Evolutionary conservation across 2,329 filamentous ascomycete species (phyloP), one percentile per base, ranked within the genome.

Genomic region (Colletotrichum siamense): DNA sequence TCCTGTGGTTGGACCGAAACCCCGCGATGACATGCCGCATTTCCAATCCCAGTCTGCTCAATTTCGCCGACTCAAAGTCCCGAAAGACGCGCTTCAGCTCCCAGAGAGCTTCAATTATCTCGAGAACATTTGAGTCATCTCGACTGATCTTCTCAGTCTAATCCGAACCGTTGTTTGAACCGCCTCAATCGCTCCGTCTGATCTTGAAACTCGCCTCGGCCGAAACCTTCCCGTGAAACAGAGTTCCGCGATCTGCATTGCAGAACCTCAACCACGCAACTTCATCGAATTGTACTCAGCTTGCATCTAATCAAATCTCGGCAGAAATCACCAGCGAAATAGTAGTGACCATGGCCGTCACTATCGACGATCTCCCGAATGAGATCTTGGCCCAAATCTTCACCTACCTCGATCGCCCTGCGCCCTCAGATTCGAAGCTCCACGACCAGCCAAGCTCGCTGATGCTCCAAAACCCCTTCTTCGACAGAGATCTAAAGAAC

Each of bases 301-400:
- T 63, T 12, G 16, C 26, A 30, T 22, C 26, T 59, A 30, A 10
- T 15, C 59, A 24, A 1, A 22, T 5, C 2, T 52, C 44, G n/a
- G 44, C 18, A 63, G 36, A 16, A 13, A 12, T 22, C 18, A 16
- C 13, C 26, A 30, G 6, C 16, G 18, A 9, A n/a, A 8, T 12
- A 9, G 13, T 57, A 8, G 39, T 12, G 5, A 61, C 32, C 4
- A 77, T 77, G 75, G 55, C 69, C 15, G 36, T 59, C 30, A 57
- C 75, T 24, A 39, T 86, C 80, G 77, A 84, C 30, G 70, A 79
- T 30, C 87, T 94, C 24, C 93, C 92, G 3, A 91, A 90, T 77
- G 93, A 95, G 84, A 84, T 94, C 62, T 83, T 93, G 26, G 82
- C 88, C 69, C 86, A 90, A 5, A 89, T 94, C 78, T 86, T 94